These are phyloP conservation scores for Eimeria praecox DNA, from an alignment of 169 alveolate genomes.

Conservation along the genomic window DNA sequence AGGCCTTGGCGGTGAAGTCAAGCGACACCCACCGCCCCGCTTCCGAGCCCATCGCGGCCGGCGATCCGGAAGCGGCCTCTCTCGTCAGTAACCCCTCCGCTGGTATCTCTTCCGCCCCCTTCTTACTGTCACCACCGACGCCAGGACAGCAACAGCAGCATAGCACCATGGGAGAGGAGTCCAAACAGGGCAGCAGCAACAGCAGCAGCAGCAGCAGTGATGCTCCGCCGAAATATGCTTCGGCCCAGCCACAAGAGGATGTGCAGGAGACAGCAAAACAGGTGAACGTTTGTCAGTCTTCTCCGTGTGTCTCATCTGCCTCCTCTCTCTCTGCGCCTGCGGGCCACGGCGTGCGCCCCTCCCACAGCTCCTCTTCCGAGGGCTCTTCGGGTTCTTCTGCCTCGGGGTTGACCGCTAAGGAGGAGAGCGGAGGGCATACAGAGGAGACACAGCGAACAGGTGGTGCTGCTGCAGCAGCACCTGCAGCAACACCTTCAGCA, in stretches of 20 bases:
- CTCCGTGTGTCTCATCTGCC: not conserved
- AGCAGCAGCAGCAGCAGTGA: not conserved
- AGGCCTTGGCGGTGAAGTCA: not conserved
- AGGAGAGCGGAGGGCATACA: not conserved
- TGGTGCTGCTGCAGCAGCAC: slow-evolving; percentile 16
- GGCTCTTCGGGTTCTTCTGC: not conserved
- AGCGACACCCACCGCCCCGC: not conserved
- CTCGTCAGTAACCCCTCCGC: not conserved
- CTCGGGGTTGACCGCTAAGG: not conserved
- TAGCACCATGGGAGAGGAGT: not conserved
- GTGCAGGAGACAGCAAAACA: not conserved
- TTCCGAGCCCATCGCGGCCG: not conserved
- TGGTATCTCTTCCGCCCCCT: not conserved
- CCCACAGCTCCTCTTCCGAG: too few species aligned
- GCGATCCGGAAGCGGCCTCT: not conserved
- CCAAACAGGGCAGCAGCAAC: not conserved
- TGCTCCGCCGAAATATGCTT: not conserved
- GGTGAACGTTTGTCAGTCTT: not conserved
- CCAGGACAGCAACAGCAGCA: not conserved
- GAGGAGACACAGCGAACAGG: not conserved
- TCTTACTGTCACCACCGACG: not conserved
- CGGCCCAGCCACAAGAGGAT: not conserved
- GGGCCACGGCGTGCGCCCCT: not conserved
- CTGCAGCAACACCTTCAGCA: too few species aligned
- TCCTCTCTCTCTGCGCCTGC: not conserved